A percentile compares a stretch with the other conserved stretches of the same genome.
These are phyloP conservation scores for Neurospora sp. DNA, from an alignment of 495 filamentous ascomycete species.

Conservation along the genomic window DNA sequence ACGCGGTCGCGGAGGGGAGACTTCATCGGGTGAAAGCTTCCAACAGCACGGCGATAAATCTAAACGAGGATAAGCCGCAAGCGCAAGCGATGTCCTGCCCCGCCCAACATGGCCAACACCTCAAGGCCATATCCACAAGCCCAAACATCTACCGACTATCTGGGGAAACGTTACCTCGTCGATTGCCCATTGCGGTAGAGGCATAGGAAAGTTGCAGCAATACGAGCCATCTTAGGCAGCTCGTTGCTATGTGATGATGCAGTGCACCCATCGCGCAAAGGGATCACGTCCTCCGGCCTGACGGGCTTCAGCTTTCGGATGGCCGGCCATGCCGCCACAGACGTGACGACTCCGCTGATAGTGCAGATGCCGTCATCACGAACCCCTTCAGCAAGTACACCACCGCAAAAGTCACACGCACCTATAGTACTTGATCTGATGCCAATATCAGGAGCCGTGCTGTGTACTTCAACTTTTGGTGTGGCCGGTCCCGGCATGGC, in stretches of 20 bases:
- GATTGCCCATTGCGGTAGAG: background rate
- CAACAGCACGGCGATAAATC: background rate
- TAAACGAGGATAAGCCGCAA: background rate
- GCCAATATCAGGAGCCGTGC: background rate
- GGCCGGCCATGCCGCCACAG: background rate
- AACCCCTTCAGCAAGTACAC: background rate
- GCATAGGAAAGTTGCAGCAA: background rate
- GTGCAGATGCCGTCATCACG: background rate
- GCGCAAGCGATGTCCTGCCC: background rate
- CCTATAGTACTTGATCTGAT: background rate
- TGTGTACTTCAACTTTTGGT: background rate
- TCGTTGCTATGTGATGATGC: background rate
- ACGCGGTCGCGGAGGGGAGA: background rate
- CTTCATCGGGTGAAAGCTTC: background rate
- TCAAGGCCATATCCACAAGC: background rate
- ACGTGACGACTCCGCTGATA: background rate
- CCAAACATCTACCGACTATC: background rate
- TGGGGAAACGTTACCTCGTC: background rate
- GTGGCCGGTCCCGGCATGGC: background rate
- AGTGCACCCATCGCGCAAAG: background rate
- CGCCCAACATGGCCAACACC: background rate
- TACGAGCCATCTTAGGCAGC: background rate
- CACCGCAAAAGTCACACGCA: background rate
- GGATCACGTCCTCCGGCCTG: background rate
- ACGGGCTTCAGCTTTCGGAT: background rate